Conservation (phyloP, 805 yeast genomes). For the Saturnispora quitensis region DNA sequence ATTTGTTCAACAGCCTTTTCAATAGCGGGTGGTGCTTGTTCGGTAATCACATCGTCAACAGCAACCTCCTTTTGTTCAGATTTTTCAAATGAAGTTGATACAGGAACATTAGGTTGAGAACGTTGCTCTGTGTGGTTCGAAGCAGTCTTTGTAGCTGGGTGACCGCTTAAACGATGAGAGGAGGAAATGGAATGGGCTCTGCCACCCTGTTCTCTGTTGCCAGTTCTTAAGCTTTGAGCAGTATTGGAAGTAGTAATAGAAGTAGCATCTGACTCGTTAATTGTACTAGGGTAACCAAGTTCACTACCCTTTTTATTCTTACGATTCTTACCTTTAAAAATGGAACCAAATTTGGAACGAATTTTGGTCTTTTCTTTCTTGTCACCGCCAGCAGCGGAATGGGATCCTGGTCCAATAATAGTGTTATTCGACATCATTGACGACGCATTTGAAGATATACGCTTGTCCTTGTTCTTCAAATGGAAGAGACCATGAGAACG, state of each 20-base stretch:
- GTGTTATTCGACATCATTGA: conserved; percentile 12
- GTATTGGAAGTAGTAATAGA: conserved; percentile 21
- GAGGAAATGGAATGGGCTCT: conserved; percentile 12
- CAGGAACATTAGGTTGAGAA: background rate
- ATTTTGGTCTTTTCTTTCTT: conserved; percentile 32
- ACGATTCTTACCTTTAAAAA: conserved; percentile 49
- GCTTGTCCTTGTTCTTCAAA: conserved; percentile 10
- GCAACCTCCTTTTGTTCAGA: background rate
- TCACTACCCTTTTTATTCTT: conserved; percentile 31
- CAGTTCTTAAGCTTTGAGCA: conserved; percentile 2
- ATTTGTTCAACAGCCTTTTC: background rate
- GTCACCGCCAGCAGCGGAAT: conserved; percentile 5
- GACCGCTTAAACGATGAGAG: background rate
- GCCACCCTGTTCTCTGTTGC: background rate
- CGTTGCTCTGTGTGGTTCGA: background rate
- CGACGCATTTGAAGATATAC: conserved; percentile 9
- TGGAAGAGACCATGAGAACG: conserved; percentile 10
- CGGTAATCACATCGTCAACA: background rate
- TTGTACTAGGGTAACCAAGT: conserved; percentile 15
- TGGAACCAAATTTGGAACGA: conserved; percentile 67
- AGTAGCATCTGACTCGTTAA: conserved; percentile 27
- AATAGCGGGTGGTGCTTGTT: conserved; percentile 1
- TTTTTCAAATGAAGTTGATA: background rate
- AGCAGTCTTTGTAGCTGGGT: background rate
- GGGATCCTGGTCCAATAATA: conserved; percentile 4